Conservation (phyloP, 495 filamentous ascomycete genomes). For the Sabuloglossum arenarium region DNA sequence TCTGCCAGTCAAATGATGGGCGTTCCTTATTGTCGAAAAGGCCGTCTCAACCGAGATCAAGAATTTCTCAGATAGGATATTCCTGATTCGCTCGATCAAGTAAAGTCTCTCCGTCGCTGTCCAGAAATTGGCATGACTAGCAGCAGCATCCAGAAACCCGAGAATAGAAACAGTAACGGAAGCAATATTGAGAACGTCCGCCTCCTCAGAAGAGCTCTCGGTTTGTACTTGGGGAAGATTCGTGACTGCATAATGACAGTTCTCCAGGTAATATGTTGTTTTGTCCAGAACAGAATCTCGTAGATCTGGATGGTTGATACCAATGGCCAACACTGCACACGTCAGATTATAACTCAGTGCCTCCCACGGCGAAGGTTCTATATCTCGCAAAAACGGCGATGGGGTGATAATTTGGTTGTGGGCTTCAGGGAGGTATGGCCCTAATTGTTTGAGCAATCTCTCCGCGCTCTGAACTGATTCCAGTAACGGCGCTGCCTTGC, state of each 20-base stretch:
- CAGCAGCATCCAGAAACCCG: conserved; percentile 68
- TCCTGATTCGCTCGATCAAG: conserved; percentile 44
- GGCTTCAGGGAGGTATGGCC: conserved; percentile 65
- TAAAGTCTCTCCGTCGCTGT: conserved; percentile 42
- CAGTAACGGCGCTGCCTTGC: conserved; percentile 61
- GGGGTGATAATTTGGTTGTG: conserved; percentile 53
- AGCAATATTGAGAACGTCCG: conserved; percentile 41
- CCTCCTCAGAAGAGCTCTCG: neutral
- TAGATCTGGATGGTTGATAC: conserved; percentile 42
- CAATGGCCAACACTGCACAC: conserved; percentile 56
- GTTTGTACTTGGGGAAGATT: conserved; percentile 1
- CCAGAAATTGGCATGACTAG: conserved; percentile 63
- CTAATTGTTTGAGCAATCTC: conserved; percentile 49
- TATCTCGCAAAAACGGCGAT: conserved; percentile 61
- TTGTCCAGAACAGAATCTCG: conserved; percentile 36
- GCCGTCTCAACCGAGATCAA: conserved; percentile 67
- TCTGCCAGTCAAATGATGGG: conserved; percentile 20
- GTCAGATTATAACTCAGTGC: conserved; percentile 58
- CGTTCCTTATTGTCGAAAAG: conserved; percentile 63
- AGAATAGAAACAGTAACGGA: conserved; percentile 62
- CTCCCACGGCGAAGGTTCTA: conserved; percentile 84
- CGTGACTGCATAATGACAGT: conserved; percentile 20
- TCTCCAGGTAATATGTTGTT: conserved; percentile 44
- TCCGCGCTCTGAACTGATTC: conserved; percentile 45
- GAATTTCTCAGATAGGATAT: conserved; percentile 62